Evolutionary conservation across 2,329 filamentous ascomycete genomes (phyloP).

Genomic region (Cercospora sesami): DNA sequence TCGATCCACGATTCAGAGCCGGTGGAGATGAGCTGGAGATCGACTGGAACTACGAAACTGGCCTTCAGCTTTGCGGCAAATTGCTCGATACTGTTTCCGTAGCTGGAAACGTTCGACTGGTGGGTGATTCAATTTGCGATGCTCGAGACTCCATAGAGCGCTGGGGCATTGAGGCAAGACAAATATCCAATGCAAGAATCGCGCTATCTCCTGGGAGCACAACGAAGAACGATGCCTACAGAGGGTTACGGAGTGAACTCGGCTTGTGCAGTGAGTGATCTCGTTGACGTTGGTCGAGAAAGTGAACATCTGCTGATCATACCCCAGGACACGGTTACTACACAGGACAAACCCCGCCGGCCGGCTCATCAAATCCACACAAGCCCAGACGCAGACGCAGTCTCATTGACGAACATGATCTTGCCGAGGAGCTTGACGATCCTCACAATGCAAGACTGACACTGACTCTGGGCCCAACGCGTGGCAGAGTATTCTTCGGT

Average conservation of each 20-base stretch:
- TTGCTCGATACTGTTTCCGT: slow-evolving; percentile 33
- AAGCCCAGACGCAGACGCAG: slow-evolving; percentile 23
- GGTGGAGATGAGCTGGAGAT: slow-evolving; percentile 32
- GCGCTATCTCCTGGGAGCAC: slow-evolving; percentile 34
- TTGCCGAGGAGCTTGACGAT: slow-evolving; percentile 14
- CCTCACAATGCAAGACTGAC: slow-evolving; percentile 31
- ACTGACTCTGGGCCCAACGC: slow-evolving; percentile 33
- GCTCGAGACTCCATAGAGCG: neutral
- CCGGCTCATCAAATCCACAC: neutral
- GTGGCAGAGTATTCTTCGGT: slow-evolving; percentile 33
- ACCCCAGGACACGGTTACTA: slow-evolving; percentile 22
- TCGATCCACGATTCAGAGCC: slow-evolving; percentile 30
- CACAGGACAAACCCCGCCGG: neutral
- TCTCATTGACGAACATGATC: slow-evolving; percentile 32
- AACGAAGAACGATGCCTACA: slow-evolving; percentile 32
- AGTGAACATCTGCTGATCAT: slow-evolving; percentile 1
- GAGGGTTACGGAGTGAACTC: slow-evolving; percentile 28
- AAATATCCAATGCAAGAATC: slow-evolving; percentile 28
- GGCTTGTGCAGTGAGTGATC: neutral
- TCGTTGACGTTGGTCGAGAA: neutral
- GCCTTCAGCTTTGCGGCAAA: slow-evolving; percentile 33
- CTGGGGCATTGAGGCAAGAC: slow-evolving; percentile 34
- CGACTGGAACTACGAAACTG: slow-evolving; percentile 32
- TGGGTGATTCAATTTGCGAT: neutral
- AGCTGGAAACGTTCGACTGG: slow-evolving; percentile 20